Evolutionary conservation across 495 filamentous ascomycete genomes (phyloP).

Genomic region (Pyronema domesticum): DNA sequence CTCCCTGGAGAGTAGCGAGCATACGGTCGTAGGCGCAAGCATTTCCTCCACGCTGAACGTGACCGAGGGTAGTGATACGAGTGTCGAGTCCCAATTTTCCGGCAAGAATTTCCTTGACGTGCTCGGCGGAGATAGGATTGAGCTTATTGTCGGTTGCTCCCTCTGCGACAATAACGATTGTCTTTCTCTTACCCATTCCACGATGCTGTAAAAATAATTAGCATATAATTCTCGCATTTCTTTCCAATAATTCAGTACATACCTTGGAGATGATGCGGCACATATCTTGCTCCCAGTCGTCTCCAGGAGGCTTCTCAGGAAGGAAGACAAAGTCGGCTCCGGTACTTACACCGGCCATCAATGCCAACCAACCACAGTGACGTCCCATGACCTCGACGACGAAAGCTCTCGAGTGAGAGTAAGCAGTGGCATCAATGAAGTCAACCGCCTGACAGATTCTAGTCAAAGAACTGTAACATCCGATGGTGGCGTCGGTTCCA

Average conservation of each 20-base stretch:
- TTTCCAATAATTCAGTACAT: constrained; percentile 13
- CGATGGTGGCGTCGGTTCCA: constrained; percentile 92
- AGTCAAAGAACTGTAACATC: constrained; percentile 80
- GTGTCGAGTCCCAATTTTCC: constrained; percentile 64
- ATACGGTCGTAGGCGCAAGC: constrained; percentile 90
- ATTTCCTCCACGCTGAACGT: constrained; percentile 84
- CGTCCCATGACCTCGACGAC: constrained; percentile 99
- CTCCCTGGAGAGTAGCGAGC: constrained; percentile 83
- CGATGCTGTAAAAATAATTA: constrained; percentile 46
- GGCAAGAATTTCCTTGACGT: constrained; percentile 75
- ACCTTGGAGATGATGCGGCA: constrained; percentile 62
- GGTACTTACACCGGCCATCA: constrained; percentile 91
- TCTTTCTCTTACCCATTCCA: constrained; percentile 79
- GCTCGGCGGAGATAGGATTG: constrained; percentile 59
- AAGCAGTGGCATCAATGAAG: constrained; percentile 90
- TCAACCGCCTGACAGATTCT: constrained; percentile 90
- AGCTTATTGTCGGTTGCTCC: constrained; percentile 76
- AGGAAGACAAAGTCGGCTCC: constrained; percentile 96
- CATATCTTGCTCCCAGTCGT: constrained; percentile 86
- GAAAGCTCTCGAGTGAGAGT: constrained; percentile 92
- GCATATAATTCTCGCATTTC: not conserved
- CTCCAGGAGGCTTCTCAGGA: constrained; percentile 78
- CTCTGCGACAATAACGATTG: constrained; percentile 94
- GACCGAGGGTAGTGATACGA: constrained; percentile 83
- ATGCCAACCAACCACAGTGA: constrained; percentile 92